Evolutionary conservation across 148 eudicot species (phyloP), one percentile per base, ranked within the genome.

Genomic region (Rhododendron griersonianum): DNA sequence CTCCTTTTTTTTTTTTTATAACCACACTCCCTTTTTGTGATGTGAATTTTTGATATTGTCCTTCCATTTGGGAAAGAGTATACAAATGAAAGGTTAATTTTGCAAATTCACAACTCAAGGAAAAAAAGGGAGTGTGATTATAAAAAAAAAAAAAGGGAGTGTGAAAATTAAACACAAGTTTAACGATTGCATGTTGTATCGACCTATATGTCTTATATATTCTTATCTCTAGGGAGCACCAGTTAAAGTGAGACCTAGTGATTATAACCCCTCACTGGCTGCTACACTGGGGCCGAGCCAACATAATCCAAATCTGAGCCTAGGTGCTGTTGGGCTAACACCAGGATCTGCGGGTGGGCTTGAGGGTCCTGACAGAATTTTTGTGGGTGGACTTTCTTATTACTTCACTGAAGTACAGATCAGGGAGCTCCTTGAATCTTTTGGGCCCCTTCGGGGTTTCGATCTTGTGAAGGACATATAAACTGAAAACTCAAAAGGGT

Each of bases 241-340:
- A 1, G 98, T 95, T 67, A 97, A 97, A 93, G 98, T 97, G 86
- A 92, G 99, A 88, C 98, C 98, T 37, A 95, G 96, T 91, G 98
- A 95, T 89, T 95, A 97, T 86, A 95, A 95, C 84, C 98, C 98
- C 51, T 93, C 98, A 7, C 93, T 95, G 28, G 99, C 98, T 85
- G 98, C 96, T 83, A 90, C 95, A 83, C 98, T 97, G 21, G 99
- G 99, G 51, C 99, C 99, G 19, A 97, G 99, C 81, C 98, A 93
- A 83, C 99, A 98, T 74, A 93, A 90, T 86, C 98, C 98, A 25
- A 94, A 93, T 83, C 87, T 97, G 83, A 97, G 95, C 90, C 88
- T 97, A 51, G 98, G 90, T 86, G 98, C 98, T 53, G 98, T 95
- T 88, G 99, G 98, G 61, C 85, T 97, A 86, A 90, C 94, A 78